A percentile compares a stretch with the other conserved stretches of the same genome.
Evolutionary conservation across 768 basidiomycete genomes (phyloP).

Genomic region (Mycena rebaudengoi): DNA sequence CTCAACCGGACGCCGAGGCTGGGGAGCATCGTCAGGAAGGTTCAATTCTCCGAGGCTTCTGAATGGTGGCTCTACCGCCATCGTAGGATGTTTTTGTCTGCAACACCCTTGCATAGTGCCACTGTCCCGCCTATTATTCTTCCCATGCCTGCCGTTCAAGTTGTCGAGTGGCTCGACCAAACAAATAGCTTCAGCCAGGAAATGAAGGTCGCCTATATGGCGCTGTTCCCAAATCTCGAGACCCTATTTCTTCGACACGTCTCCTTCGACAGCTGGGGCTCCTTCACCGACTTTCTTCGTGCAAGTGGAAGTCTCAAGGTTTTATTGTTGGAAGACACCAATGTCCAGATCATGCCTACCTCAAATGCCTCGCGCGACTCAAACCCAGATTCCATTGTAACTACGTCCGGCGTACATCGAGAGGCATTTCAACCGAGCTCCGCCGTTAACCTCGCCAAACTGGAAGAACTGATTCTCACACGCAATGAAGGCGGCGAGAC

Average conservation of each 20-base stretch:
- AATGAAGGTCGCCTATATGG: not conserved
- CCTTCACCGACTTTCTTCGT: not conserved
- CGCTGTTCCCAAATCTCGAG: constrained; percentile 3
- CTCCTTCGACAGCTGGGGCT: not conserved
- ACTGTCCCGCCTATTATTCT: not conserved
- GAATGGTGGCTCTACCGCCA: not conserved
- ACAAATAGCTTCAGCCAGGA: not conserved
- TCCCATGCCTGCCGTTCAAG: constrained; percentile 6
- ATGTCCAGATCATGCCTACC: too few species aligned
- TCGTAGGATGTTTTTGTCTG: not conserved
- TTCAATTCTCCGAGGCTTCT: not conserved
- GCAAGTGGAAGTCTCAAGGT: not conserved
- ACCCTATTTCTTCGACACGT: not conserved
- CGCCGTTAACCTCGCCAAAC: not conserved
- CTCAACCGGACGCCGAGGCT: constrained; percentile 4
- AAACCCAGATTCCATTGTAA: too few species aligned
- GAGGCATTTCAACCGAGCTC: not conserved
- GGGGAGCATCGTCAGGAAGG: not conserved
- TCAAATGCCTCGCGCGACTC: too few species aligned
- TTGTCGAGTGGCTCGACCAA: not conserved
- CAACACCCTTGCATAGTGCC: not conserved
- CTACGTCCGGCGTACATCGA: too few species aligned
- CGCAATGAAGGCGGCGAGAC: too few species aligned
- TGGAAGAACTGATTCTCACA: not conserved
- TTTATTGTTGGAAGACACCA: not conserved